Evolutionary conservation across 2,329 filamentous ascomycete genomes (phyloP), one percentile per base, ranked within the genome.

Genomic region (Cryphonectria japonica): DNA sequence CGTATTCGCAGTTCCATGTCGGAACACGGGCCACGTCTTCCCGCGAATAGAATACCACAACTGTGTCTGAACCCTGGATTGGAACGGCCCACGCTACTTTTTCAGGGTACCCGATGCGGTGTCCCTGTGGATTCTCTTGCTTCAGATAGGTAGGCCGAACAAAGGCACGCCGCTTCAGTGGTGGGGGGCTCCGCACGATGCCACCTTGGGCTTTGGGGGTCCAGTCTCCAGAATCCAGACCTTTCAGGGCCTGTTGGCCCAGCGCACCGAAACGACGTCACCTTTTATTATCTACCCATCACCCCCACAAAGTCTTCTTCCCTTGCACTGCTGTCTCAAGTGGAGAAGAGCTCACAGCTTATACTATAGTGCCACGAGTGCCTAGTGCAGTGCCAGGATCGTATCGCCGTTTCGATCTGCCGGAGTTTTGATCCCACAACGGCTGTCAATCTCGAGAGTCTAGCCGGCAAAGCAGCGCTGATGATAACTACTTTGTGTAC

Each of bases 41-140:
- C 71, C 71, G 68, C 70, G 64, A 69, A 69, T 70, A 46, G 52
- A 70, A 67, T 64, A 34, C 69, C 57, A 50, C 50, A 64, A 52
- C 52, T 13, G 13, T 11, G 16, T 52, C 46, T 52, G 63, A n/a
- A 22, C 29, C 63, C 63, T 37, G 22, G 63, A 19, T 46, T 37
- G 22, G 63, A 19, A 19, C n/a, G 43, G 8, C 46, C 43, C 32
- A 19, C 63, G 32, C 46, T 46, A 37, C 43, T 54, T 39, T 7
- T 37, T 54, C 63, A 59, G 54, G 54, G 54, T 59, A 57, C n/a
- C 52, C 52, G n/a, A 29, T 57, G 52, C 52, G n/a, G 52, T 54
- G 5, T 13, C 57, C 29, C 16, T 37, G 29, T 34, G 29, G 32
- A 26, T 19, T 29, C 52, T 59, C 26, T 37, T 60, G 57, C 57